Evolutionary conservation across 2,329 filamentous ascomycete species (phyloP).

Genomic region (Arachnomyces sp.): DNA sequence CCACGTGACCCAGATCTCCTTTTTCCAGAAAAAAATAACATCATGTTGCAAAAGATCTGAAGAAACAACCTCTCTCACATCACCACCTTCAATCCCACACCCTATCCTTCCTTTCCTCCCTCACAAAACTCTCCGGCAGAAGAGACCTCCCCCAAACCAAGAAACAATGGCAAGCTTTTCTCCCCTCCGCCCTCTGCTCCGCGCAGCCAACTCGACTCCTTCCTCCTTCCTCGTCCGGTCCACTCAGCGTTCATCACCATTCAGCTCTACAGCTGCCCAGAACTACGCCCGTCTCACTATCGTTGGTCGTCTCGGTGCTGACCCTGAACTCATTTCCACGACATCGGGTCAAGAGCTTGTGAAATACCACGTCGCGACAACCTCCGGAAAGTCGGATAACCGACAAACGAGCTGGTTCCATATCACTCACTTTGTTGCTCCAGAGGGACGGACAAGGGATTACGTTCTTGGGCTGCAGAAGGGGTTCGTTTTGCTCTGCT

Average conservation of each 20-base stretch:
- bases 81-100: no score
- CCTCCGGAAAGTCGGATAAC: conserved; percentile 59
- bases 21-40: no score
- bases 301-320: conserved; percentile 73
- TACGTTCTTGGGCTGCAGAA: conserved; percentile 68
- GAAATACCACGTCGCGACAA: conserved; percentile 68
- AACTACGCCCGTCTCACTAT: conserved; percentile 74
- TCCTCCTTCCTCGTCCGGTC: conserved; percentile 45
- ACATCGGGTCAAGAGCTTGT: conserved; percentile 66
- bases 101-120: no score
- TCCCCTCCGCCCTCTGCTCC: conserved; percentile 40
- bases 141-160: background rate
- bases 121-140: no score
- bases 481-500: conserved; percentile 51
- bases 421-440: conserved; percentile 60
- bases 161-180: conserved; percentile 31
- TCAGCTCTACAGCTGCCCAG: conserved; percentile 60
- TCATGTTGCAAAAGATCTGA: no score
- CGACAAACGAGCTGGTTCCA: conserved; percentile 79
- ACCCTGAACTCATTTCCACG: conserved; percentile 67
- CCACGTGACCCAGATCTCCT: no score
- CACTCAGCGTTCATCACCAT: conserved; percentile 28
- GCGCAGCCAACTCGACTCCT: conserved; percentile 30
- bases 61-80: no score
- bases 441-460: conserved; percentile 61